Evolutionary conservation across 768 basidiomycete genomes (phyloP), one percentile per base, ranked within the genome.

Genomic region (Mycena metata): DNA sequence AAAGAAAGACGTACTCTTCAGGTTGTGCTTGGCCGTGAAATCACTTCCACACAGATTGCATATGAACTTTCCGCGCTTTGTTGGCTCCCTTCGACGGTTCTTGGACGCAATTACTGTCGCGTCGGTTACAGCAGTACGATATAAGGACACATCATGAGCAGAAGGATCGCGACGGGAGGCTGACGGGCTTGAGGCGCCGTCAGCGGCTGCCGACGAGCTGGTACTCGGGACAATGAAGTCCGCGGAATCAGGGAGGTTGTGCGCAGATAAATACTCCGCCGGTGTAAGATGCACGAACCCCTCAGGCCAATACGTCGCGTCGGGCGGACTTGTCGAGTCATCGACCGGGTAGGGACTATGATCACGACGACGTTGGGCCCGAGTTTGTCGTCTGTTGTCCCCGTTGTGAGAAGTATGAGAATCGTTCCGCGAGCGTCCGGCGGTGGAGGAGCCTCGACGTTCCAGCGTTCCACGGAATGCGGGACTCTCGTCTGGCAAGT

Each of bases 81-180:
- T 39, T 15, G 39, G 39, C 10, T 39, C 15, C 39, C 15, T 39
- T 10, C 39, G 39, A 9, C 39, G 39, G 2, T 39, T 15, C 39
- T 15, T 30, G 9, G 67, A 7, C 3, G 67, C 67, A 21, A 24
- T 47, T 16, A 26, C 55, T 12, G 47, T 51, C 3, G 67, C 67
- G 6, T 11, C 9, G 13, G 61, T 63, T 9, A 47, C 55, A 12
- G 63, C 61, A 1, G 33, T 2, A 23, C 66, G 66, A 23, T 42
- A 21, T 26, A 1, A 42, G 26, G 21, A 4, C n/a, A 30, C 19
- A 10, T 9, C 43, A 17, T 50, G 60, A 11, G 11, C 43, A 6
- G 45, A 26, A 30, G 30, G 3, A 30, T 30, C 30, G n/a, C 30
- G 15, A 43, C 58, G 21, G 17, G 23, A 30, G 36, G 26, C 5